These are phyloP conservation scores for Leishmania aethiopica DNA, from an alignment of 208 protist genomes.

Conservation along the genomic window DNA sequence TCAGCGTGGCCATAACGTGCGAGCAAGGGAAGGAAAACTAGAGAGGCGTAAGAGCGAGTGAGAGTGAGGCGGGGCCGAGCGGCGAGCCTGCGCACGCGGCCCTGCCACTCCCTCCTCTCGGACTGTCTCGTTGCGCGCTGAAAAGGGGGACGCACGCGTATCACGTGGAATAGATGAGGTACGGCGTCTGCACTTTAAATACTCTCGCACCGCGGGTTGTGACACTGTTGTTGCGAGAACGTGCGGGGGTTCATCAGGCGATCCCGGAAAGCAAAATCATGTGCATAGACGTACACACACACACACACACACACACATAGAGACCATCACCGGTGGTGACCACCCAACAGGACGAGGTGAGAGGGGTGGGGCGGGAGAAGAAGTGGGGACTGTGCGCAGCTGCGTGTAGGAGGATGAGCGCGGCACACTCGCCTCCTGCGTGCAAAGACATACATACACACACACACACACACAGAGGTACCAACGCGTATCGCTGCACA, in stretches of 20 bases:
- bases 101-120: background rate
- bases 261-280: background rate
- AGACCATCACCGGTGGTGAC: background rate
- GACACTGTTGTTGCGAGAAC: no score
- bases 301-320: background rate
- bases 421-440: background rate
- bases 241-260: background rate
- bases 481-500: background rate
- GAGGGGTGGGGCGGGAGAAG: background rate
- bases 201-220: no score
- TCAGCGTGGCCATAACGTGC: constrained; percentile 83
- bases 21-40: constrained; percentile 3
- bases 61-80: no score
- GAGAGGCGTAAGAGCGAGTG: constrained; percentile 3
- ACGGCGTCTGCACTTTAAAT: no score
- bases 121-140: no score
- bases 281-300: background rate
- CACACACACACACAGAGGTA: background rate
- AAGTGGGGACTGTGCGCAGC: background rate
- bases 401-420: background rate
- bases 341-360: background rate
- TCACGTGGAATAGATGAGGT: no score
- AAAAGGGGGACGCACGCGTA: no score
- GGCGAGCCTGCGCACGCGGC: no score
- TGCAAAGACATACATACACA: background rate